Base-by-base conservation (phyloP, 352 stramenopile genomes). In the Phytophthora capsici region DNA sequence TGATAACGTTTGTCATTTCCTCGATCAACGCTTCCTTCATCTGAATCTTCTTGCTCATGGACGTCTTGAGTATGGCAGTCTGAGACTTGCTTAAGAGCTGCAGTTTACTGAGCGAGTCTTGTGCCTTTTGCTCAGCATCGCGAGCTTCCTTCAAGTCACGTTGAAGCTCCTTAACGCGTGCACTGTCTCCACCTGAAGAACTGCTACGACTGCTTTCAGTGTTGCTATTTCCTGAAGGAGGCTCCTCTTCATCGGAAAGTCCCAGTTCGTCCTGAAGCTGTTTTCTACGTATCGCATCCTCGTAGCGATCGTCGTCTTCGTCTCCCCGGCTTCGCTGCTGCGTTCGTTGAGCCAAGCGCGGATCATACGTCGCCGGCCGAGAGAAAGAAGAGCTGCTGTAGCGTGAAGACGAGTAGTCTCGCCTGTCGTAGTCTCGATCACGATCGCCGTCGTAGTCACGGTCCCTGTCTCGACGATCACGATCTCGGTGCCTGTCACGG, bases 11-110 rank as follows among this genome's bases (percentile, higher is more conserved):
- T 4, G 55, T 52, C 61, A 93, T 86, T 38, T 94, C 84, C n/a
- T 87, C 77, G 22, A 94, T 62, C 12, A 88, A 49, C 14, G 63
- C 52, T 16, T 91, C 73, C 30, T 91, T 90, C 41, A 84, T 82
- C 38, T 93, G 73, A 14, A 95, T 60, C 41, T 91, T 90, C 64
- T 91, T 93, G 47, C 82, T 84, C 80, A 91, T 91, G 0, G 81
- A 93, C 4, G 84, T 87, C 65, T 95, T 95, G 20, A 94, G 63
- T 13, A 95, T 94, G 16, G 82, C 84, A 25, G 84, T 93, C 59
- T 94, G 85, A 20, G 84, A 93, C 50, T 93, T 94, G 71, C 86
- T 95, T 16, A 95, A 46, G 19, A 95, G 73, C 56, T 94, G 84
- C 22, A 95, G 61, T 26, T 95, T 95, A 40, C 65, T 84, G 12